Percentiles rank a stretch among this genome's conserved stretches.
phyloP scores from a whole-genome alignment of 768 basidiomycete genomes.

The Tulasnella sp. region DNA sequence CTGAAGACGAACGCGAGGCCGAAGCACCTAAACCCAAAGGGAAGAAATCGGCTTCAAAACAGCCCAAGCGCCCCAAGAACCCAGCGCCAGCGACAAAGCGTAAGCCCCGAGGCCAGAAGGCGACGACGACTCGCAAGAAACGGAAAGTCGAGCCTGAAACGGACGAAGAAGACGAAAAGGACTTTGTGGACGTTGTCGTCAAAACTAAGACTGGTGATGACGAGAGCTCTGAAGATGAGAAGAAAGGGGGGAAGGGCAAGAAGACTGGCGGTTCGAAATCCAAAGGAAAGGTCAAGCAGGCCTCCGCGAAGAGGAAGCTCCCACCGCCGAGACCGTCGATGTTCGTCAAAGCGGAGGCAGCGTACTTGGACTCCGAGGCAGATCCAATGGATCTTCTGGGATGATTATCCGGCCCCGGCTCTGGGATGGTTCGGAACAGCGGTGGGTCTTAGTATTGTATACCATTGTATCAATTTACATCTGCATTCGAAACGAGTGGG shows the following conservation, averaged over 20 bases:
- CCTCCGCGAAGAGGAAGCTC: neutral
- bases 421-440: too few relatives aligned
- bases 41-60: neutral
- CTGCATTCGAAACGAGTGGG: too few relatives aligned
- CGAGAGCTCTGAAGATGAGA: neutral
- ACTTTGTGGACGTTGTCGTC: neutral
- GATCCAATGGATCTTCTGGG: conserved; percentile 3
- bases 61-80: neutral
- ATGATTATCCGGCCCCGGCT: neutral
- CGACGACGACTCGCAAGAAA: neutral
- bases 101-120: neutral
- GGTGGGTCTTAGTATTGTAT: too few relatives aligned
- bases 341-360: neutral
- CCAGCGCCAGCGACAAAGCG: neutral
- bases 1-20: neutral
- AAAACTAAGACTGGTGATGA: neutral
- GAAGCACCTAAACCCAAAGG: neutral
- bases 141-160: neutral
- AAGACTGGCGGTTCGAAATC: neutral
- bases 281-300: neutral
- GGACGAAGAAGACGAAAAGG: neutral
- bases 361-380: neutral
- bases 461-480: too few relatives aligned
- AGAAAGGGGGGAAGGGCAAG: neutral
- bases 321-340: conserved; percentile 5